Evolutionary conservation across 2,329 filamentous ascomycete species (phyloP).

Genomic region (Cercospora berteroae): DNA sequence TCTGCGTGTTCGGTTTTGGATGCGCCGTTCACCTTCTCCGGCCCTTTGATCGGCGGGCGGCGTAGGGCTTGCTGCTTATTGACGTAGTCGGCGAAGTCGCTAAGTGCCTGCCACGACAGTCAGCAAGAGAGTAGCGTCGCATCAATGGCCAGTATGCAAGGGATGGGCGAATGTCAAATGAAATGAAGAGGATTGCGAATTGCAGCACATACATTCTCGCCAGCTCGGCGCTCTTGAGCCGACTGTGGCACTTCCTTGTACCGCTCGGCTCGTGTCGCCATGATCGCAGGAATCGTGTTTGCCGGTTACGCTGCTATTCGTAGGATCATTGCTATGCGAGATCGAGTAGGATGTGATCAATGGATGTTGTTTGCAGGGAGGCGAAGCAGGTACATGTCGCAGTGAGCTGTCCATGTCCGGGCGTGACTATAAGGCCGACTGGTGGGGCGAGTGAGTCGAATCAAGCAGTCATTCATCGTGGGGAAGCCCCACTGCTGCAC

Average conservation of each 20-base stretch:
- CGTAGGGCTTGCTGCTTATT: slow-evolving; percentile 84
- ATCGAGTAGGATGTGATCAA: background rate
- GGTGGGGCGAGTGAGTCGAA: slow-evolving; percentile 5
- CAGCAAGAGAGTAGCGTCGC: background rate
- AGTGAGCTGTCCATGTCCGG: background rate
- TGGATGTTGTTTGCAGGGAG: background rate
- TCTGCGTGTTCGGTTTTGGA: slow-evolving; percentile 76
- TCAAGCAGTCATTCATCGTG: slow-evolving; percentile 4
- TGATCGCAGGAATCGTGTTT: slow-evolving; percentile 22
- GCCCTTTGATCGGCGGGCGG: slow-evolving; percentile 38
- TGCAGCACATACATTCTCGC: slow-evolving; percentile 66
- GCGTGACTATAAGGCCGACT: background rate
- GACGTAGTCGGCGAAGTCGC: slow-evolving; percentile 96
- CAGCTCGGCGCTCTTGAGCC: slow-evolving; percentile 77
- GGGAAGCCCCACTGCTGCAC: background rate
- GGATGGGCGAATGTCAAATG: background rate
- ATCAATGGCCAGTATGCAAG: background rate
- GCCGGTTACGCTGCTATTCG: slow-evolving; percentile 12
- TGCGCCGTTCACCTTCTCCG: slow-evolving; percentile 34
- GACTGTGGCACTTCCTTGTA: slow-evolving; percentile 50
- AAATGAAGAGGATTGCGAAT: background rate
- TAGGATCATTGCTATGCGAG: slow-evolving; percentile 14
- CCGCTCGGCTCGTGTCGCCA: slow-evolving; percentile 37
- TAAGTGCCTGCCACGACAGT: slow-evolving; percentile 61
- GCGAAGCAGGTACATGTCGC: background rate